These are phyloP conservation scores for Leishmania mexicana DNA, from an alignment of 208 protist genomes.

Conservation along the genomic window DNA sequence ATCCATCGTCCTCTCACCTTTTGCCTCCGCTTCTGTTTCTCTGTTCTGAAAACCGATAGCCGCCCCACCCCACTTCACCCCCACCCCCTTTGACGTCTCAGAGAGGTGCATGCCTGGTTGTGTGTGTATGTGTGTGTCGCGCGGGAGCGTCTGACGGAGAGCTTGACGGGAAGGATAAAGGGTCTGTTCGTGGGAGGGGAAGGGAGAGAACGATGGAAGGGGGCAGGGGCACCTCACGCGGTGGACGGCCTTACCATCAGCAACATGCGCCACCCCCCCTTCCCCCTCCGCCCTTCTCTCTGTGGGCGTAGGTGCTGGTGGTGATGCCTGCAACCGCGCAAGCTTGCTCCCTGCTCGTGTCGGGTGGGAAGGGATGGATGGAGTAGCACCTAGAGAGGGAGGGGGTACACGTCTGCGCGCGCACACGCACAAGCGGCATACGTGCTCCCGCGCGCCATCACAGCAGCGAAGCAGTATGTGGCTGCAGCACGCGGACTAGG, in stretches of 20 bases:
- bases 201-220: neutral
- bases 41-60: neutral
- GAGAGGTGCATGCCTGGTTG: neutral
- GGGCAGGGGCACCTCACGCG: neutral
- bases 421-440: neutral
- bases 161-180: neutral
- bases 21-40: too few species aligned
- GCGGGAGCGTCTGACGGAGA: neutral
- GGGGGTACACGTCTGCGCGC: neutral
- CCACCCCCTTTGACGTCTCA: neutral
- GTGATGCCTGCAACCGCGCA: neutral
- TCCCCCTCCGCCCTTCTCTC: too few species aligned
- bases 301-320: neutral
- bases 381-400: neutral
- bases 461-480: neutral
- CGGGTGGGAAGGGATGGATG: neutral
- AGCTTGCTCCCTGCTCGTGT: neutral
- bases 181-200: neutral
- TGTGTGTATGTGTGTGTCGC: neutral
- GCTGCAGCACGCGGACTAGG: neutral
- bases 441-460: neutral
- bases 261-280: neutral
- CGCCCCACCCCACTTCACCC: neutral
- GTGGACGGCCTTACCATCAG: neutral
- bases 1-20: neutral